A percentile compares a stretch with the other conserved stretches of the same genome.
Evolutionary conservation across 2,329 filamentous ascomycete species (phyloP).

Genomic region (Volutella citrinella): DNA sequence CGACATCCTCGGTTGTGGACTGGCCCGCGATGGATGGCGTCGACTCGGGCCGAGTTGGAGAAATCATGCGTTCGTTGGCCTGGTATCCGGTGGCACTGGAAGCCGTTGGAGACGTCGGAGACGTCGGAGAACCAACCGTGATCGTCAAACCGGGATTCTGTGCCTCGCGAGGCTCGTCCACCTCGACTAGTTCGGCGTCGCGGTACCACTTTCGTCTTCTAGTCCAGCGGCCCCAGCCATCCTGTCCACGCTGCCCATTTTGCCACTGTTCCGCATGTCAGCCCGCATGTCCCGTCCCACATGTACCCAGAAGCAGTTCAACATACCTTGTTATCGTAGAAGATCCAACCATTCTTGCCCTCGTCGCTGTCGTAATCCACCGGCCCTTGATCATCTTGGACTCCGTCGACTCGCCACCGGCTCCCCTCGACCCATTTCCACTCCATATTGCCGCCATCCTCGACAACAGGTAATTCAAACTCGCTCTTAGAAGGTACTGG

Average conservation of each 20-base stretch:
- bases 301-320: too few relatives aligned
- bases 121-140: too few relatives aligned
- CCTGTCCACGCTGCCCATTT: conserved; percentile 75
- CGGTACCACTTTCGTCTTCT: conserved; percentile 93
- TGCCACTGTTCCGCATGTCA: too few relatives aligned
- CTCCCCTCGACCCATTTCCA: conserved; percentile 81
- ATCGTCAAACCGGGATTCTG: too few relatives aligned
- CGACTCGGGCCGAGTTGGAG: conserved; percentile 23
- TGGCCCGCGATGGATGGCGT: conserved; percentile 17
- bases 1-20: conserved; percentile 23
- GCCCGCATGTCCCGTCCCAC: too few relatives aligned
- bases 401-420: conserved; percentile 83
- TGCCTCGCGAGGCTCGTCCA: too few relatives aligned
- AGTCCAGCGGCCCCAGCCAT: conserved; percentile 94
- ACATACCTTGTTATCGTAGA: conserved; percentile 91
- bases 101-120: too few relatives aligned
- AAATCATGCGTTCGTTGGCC: conserved; percentile 37
- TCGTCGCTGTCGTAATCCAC: conserved; percentile 56
- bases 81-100: too few relatives aligned
- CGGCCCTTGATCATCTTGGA: conserved; percentile 45
- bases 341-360: conserved; percentile 83
- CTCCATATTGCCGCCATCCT: conserved; percentile 54
- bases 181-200: conserved; percentile 90
- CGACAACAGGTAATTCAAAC: conserved; percentile 60
- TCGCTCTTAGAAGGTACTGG: conserved; percentile 70